phyloP scores from a whole-genome alignment of 2,329 filamentous ascomycete genomes.

The Hawksworthiomyces lignivorus region DNA sequence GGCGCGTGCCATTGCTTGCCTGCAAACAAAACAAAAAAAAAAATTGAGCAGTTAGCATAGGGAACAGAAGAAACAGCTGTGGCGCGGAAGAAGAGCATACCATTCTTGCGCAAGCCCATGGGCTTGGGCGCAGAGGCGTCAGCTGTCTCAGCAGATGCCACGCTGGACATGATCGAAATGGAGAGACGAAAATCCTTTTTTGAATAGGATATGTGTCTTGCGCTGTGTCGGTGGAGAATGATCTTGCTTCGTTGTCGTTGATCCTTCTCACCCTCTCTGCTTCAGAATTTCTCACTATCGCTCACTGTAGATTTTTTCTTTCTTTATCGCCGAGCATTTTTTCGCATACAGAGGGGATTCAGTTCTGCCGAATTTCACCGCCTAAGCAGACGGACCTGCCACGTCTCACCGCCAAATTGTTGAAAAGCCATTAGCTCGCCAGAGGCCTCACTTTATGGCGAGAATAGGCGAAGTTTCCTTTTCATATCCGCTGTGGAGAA shows the following conservation, averaged over 20 bases:
- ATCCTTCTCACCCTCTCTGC: slow-evolving; percentile 1
- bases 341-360: not conserved
- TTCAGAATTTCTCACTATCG: not conserved
- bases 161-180: slow-evolving; percentile 36
- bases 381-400: not conserved
- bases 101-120: slow-evolving; percentile 74
- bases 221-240: no score
- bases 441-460: no score
- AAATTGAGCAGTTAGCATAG: not conserved
- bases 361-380: not conserved
- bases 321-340: no score
- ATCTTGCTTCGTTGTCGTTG: no score
- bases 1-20: slow-evolving; percentile 91
- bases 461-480: no score
- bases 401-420: slow-evolving; percentile 6
- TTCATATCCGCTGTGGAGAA: slow-evolving; percentile 12
- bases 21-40: slow-evolving; percentile 26
- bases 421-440: no score
- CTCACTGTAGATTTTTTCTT: slow-evolving; percentile 5
- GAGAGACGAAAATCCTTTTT: no score
- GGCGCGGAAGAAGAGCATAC: slow-evolving; percentile 44
- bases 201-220: no score
- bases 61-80: not conserved
- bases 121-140: slow-evolving; percentile 29
- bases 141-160: slow-evolving; percentile 25